Evolutionary conservation across 257 asterid genomes (phyloP).

Genomic region (Prunella vulgaris): DNA sequence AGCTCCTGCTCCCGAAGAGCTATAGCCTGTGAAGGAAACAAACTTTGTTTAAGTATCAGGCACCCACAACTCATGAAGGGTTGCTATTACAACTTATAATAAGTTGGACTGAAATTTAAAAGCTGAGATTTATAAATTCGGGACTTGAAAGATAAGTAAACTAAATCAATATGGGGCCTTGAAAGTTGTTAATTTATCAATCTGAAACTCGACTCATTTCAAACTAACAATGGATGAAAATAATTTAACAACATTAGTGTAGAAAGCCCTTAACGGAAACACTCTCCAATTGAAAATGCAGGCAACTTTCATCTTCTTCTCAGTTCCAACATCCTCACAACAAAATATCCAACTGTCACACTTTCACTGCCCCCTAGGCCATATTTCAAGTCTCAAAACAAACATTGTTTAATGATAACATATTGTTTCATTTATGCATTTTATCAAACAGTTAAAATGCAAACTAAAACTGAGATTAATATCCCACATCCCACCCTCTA

Average conservation of each 20-base stretch:
- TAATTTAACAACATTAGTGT: background rate
- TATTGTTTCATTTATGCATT: too few species aligned
- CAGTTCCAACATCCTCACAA: background rate
- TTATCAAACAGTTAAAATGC: too few species aligned
- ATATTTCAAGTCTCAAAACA: too few species aligned
- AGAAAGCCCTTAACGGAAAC: background rate
- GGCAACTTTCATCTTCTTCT: background rate
- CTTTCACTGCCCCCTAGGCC: background rate
- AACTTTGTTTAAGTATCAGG: background rate
- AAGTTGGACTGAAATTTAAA: background rate
- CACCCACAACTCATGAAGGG: conserved; percentile 19
- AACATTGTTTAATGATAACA: too few species aligned
- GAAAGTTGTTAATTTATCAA: background rate
- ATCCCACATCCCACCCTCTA: too few species aligned
- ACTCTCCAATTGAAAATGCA: background rate
- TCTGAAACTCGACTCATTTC: background rate
- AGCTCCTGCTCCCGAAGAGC: conserved; percentile 85
- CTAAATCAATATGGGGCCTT: background rate
- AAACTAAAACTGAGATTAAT: too few species aligned
- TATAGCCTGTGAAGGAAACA: conserved; percentile 48
- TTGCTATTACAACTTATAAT: conserved; percentile 1
- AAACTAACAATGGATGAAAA: background rate
- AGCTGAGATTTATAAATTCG: background rate
- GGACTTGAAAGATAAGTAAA: background rate
- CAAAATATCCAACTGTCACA: background rate